A percentile compares a stretch with the other conserved stretches of the same genome.
phyloP scores from a whole-genome alignment of 2,329 filamentous ascomycete species.

The Cucurbitaria berberidis region DNA sequence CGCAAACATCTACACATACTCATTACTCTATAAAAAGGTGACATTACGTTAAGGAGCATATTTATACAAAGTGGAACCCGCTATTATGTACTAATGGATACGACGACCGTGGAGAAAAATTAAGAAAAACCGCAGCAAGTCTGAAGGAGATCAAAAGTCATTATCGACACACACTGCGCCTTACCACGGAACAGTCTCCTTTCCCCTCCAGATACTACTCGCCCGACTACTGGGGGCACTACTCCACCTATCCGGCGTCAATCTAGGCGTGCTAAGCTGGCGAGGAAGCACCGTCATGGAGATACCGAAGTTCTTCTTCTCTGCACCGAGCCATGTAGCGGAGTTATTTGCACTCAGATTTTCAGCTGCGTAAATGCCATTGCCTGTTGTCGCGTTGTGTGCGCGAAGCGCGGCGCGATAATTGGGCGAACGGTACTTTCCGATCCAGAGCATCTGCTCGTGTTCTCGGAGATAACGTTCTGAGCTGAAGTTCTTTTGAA shows the following conservation, averaged over 20 bases:
- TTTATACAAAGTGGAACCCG: too few species aligned
- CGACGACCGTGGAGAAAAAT: too few species aligned
- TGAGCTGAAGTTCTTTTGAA: conserved; percentile 63
- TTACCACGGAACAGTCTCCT: conserved; percentile 1
- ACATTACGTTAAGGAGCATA: too few species aligned
- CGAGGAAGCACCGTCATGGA: not conserved
- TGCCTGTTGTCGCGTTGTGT: not conserved
- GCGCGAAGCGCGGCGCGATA: not conserved
- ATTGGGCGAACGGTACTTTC: conserved; percentile 22
- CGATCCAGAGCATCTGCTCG: conserved; percentile 57
- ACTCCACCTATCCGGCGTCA: conserved; percentile 4
- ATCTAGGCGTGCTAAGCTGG: not conserved
- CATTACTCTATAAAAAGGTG: too few species aligned
- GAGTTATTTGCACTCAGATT: not conserved
- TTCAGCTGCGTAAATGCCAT: not conserved
- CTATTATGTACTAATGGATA: too few species aligned
- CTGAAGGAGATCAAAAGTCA: too few species aligned
- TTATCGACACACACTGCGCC: too few species aligned
- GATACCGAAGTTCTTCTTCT: conserved; percentile 3
- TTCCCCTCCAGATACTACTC: conserved; percentile 5
- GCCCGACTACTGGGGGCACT: not conserved
- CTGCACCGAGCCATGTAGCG: not conserved
- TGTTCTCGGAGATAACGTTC: conserved; percentile 65
- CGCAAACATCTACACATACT: too few species aligned
- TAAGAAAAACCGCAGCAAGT: too few species aligned